phyloP scores from a whole-genome alignment of 768 basidiomycete species.

The Hericium coralloides region DNA sequence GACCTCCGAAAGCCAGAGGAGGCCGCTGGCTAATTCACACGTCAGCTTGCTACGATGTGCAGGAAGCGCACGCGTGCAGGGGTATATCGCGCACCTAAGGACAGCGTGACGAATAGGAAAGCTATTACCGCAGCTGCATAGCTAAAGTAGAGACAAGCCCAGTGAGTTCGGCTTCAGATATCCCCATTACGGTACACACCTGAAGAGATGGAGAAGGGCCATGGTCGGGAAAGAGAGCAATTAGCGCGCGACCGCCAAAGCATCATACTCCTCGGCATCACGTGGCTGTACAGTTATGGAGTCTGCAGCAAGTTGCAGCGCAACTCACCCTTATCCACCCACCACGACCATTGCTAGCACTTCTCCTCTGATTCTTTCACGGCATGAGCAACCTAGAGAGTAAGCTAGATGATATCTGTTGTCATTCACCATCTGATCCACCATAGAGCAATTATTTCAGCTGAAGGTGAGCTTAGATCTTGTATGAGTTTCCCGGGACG shows the following conservation, averaged over 20 bases:
- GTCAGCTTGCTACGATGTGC: constrained; percentile 5
- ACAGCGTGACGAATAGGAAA: constrained; percentile 87
- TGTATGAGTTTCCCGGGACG: background rate
- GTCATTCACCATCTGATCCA: constrained; percentile 20
- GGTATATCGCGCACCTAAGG: constrained; percentile 51
- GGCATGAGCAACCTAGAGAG: constrained; percentile 84
- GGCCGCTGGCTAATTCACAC: constrained; percentile 65
- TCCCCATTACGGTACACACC: constrained; percentile 28
- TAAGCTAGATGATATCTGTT: constrained; percentile 31
- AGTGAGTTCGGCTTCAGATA: background rate
- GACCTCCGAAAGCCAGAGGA: constrained; percentile 88
- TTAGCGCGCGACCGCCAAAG: too few relatives aligned
- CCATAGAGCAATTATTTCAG: constrained; percentile 91
- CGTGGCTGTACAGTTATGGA: too few relatives aligned
- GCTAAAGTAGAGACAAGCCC: constrained; percentile 24
- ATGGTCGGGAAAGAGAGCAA: constrained; percentile 20
- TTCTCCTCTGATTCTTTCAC: background rate
- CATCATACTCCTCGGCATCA: too few relatives aligned
- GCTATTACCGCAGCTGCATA: constrained; percentile 71
- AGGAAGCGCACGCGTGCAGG: background rate
- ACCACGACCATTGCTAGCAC: too few relatives aligned
- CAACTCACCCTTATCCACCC: too few relatives aligned
- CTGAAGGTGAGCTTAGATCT: constrained; percentile 60
- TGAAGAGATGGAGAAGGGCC: constrained; percentile 53
- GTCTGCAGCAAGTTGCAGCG: too few relatives aligned